phyloP scores from a whole-genome alignment of 2,329 filamentous ascomycete genomes.

The Phoma herbarum region DNA sequence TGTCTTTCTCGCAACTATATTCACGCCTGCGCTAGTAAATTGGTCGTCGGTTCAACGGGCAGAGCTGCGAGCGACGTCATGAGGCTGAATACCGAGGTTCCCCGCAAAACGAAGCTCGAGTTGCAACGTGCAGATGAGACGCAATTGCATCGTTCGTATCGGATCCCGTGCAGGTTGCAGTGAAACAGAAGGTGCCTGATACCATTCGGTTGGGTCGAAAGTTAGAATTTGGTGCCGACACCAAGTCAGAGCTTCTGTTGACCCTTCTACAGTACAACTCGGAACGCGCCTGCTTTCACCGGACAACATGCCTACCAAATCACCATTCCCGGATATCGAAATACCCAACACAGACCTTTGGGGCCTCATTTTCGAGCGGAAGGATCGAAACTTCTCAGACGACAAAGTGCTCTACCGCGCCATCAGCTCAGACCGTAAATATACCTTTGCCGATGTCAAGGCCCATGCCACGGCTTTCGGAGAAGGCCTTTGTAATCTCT shows the following conservation, averaged over 20 bases:
- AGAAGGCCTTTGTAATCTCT: slow-evolving; percentile 75
- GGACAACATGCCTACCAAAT: slow-evolving; percentile 31
- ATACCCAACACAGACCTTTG: slow-evolving; percentile 36
- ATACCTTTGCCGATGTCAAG: slow-evolving; percentile 75
- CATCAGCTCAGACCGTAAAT: slow-evolving; percentile 47
- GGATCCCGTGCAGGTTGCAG: neutral
- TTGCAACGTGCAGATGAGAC: slow-evolving; percentile 6
- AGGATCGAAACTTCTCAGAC: slow-evolving; percentile 34
- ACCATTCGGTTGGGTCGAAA: slow-evolving; percentile 3
- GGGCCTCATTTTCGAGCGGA: slow-evolving; percentile 35
- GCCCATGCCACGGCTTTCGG: slow-evolving; percentile 75
- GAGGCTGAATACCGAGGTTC: slow-evolving; percentile 22
- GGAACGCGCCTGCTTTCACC: neutral
- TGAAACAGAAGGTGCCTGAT: neutral
- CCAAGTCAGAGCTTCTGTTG: no score
- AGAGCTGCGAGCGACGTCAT: slow-evolving; percentile 11
- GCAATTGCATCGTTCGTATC: neutral
- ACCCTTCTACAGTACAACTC: neutral
- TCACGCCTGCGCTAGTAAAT: neutral
- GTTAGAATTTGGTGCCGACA: neutral
- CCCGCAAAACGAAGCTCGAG: slow-evolving; percentile 15
- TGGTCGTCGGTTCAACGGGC: slow-evolving; percentile 6
- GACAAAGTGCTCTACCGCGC: slow-evolving; percentile 39
- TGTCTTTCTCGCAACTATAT: neutral
- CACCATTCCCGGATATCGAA: slow-evolving; percentile 34